Evolutionary conservation across 2,329 filamentous ascomycete genomes (phyloP), one percentile per base, ranked within the genome.

Genomic region (Penicillium hesseltinei): DNA sequence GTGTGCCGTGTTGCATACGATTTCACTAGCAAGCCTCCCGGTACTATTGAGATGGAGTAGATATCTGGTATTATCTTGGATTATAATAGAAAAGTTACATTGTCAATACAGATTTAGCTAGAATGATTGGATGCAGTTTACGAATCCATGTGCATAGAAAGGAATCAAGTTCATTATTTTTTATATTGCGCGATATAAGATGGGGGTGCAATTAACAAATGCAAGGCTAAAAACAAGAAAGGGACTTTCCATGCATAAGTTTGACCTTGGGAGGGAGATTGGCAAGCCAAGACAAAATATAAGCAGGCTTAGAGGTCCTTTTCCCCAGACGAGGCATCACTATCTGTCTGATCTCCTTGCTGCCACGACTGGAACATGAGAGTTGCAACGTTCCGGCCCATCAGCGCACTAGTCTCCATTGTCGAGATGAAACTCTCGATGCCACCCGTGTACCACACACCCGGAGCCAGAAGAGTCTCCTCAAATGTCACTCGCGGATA

Each of bases 381-480:
- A 55, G 80, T 78, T 17, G 79, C 80, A 54, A 83, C 78, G 59
- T 87, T 87, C 70, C 74, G 80, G 5, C 94, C 94, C 86, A 94
- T 94, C 64, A 97, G 75, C 1, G 91, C 89, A 72, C 88, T 96
- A 7, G 94, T 97, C 80, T 99, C 94, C 94, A 99, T 97, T 0
- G 92, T 96, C 10, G 89, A 94, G 65, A 97, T 95, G 72, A 99
- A 97, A 65, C 88, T 88, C 76, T 97, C 93, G 43, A 97, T 95
- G 0, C 82, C 83, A 51, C 80, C 79, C 5, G 84, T 86, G 66
- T 88, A 87, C 82, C 82, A 80, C 13, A 80, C 40, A 48, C 69
- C 63, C 3, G 70, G 69, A 6, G 73, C 86, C 3, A 97, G 71
- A 61, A 87, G 78, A 3, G 88, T 84, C 59, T 94, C 88, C 65